Base-by-base conservation (phyloP, 2,329 filamentous ascomycete genomes). In the Didymella exigua region DNA sequence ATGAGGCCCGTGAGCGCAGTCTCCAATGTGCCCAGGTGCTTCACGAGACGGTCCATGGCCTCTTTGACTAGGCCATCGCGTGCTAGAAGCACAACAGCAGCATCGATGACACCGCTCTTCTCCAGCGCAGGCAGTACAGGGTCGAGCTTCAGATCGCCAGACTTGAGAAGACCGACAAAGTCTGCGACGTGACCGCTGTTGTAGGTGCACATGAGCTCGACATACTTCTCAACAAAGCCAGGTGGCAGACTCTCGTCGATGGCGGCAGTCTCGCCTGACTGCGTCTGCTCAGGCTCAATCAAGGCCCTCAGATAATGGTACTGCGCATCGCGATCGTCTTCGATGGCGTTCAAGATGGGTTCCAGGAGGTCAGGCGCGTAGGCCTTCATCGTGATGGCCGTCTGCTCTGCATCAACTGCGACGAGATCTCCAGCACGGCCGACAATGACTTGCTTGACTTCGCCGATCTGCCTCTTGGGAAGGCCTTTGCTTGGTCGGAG, bases 201-300 rank as follows among this genome's bases (percentile, higher is more conserved):
- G 72, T 91, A 96, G 52, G 80, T 85, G 76, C 96, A 99, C 87
- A 98, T 93, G 21, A 99, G 84, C 65, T 89, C 89, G 4, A 98
- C 87, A 73, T 98, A 98, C 50, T 84, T 83, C 73, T 98, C 95
- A 5, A 89, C 79, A 62, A 97, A 86, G 29, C 83, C 82, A 36
- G 84, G 84, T 47, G 71, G 68, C 53, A 72, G 34, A 6, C 66
- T 63, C 43, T 73, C 60, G 33, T 60, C 67, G 4, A 69, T 62
- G 1, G 27, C 9, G 1, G 27, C 11, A 1, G 31, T 21, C 2
- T 34, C 34, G 14, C 49, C 57, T 9, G 51, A n/a, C 16, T 59
- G 54, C 8, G 40, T 37, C 9, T 61, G 62, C 41, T 71, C 65
- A 21, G 84, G 86, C 69, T 96, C 92, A 6, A 98, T 79, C 3